A percentile compares a stretch with the other conserved stretches of the same genome.
These are phyloP conservation scores for Myxozyma sirexii DNA, from an alignment of 805 yeast species.

Conservation along the genomic window DNA sequence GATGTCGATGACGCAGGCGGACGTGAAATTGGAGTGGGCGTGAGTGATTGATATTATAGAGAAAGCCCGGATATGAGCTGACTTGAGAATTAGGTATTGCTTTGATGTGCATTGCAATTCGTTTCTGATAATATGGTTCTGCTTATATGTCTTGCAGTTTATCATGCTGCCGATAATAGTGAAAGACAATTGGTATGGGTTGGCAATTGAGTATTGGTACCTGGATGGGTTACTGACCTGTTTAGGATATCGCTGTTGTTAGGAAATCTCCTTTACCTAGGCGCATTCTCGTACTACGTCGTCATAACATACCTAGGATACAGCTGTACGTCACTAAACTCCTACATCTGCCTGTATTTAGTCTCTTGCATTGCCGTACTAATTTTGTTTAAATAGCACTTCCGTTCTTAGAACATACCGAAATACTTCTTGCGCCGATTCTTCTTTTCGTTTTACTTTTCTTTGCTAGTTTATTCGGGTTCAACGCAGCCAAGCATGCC, in stretches of 20 bases:
- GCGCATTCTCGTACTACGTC: slow-evolving; percentile 73
- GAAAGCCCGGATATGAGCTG: not conserved
- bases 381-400: too few species aligned
- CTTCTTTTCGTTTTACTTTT: slow-evolving; percentile 48
- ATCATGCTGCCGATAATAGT: slow-evolving; percentile 71
- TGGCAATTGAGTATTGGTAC: not conserved
- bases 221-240: not conserved
- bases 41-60: slow-evolving; percentile 39
- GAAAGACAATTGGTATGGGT: slow-evolving; percentile 54
- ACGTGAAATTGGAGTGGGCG: slow-evolving; percentile 75
- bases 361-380: too few species aligned
- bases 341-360: not conserved
- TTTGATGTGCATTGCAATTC: slow-evolving; percentile 93
- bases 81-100: slow-evolving; percentile 50
- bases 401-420: slow-evolving; percentile 67
- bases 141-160: slow-evolving; percentile 73
- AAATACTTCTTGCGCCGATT: slow-evolving; percentile 63
- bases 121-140: slow-evolving; percentile 77
- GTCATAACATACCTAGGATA: slow-evolving; percentile 88
- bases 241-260: slow-evolving; percentile 58
- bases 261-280: slow-evolving; percentile 78
- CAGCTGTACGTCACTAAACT: slow-evolving; percentile 49
- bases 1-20: slow-evolving; percentile 44
- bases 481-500: slow-evolving; percentile 74
- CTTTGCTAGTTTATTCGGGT: slow-evolving; percentile 63